Base-by-base conservation (phyloP, 768 basidiomycete genomes). In the Leccinum olivaceopallidum region DNA sequence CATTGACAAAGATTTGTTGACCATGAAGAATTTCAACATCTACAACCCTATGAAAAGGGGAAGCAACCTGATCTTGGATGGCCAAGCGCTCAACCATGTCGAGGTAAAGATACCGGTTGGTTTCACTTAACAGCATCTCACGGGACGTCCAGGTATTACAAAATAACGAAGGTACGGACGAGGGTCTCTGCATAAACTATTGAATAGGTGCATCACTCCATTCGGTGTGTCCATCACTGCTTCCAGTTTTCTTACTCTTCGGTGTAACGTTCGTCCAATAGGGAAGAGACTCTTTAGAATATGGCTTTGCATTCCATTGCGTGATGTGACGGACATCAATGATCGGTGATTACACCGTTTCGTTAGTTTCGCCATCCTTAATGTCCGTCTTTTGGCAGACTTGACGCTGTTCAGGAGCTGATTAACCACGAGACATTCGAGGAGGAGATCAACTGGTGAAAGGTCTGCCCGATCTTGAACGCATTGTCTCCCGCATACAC, bases 11-110 rank as follows among this genome's bases (percentile, higher is more conserved):
- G 95, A 98, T 64, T 86, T 99, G 58, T 74, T 98, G 68, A 92
- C 88, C 57, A 95, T 97, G 89, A 90, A 87, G 77, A 98, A 98
- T 71, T 99, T 99, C 82, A 95, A 98, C 66, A 81, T 97, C 42
- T 97, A 96, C 70, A 94, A 98, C 73, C 97, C 97, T 1, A 94
- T 98, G 85, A 88, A 90, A 71, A 82, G 83, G 61, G 95, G 94
- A n/a, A 81, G 88, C 69, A 91, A 87, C 26, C 76, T 98, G 58
- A 82, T 92, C 0, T 80, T 99, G 48, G 95, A 99, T 73, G 97
- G 97, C 3, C 95, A 98, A 72, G 95, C 94, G 0, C 80, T 99
- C 56, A 90, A 93, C 16, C 97, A 99, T 71, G 81, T 99, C 62
- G 97, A 99, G 81, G 94, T 94, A 56, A 48, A 73, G 66, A 20